These are phyloP conservation scores for Silene latifolia DNA, from an alignment of 148 eudicot species.

Conservation along the genomic window DNA sequence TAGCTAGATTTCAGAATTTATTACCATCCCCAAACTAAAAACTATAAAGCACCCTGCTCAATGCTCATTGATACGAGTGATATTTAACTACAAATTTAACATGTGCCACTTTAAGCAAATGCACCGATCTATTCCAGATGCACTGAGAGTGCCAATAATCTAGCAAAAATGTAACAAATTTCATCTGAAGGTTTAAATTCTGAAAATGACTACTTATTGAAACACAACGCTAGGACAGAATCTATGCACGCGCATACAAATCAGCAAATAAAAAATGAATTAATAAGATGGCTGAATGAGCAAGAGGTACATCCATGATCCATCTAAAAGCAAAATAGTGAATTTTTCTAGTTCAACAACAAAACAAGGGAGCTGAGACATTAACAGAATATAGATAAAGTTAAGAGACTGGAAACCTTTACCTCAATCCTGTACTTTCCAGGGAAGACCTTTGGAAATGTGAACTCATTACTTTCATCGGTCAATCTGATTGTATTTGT, in stretches of 20 bases:
- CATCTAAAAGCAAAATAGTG: not conserved
- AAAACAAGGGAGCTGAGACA: conserved; percentile 3
- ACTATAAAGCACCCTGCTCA: not conserved
- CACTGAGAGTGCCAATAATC: not conserved
- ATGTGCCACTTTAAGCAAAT: not conserved
- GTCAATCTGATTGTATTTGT: conserved; percentile 49
- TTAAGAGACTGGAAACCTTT: conserved; percentile 10
- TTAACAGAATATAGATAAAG: conserved; percentile 6
- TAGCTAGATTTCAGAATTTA: not conserved
- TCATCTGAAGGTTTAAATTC: not conserved
- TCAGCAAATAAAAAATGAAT: not conserved
- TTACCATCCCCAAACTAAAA: not conserved
- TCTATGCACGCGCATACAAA: not conserved
- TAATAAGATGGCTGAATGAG: not conserved
- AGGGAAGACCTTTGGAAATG: conserved; percentile 73
- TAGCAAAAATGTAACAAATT: not conserved
- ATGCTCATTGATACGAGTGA: not conserved
- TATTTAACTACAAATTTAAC: not conserved
- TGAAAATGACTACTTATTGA: not conserved
- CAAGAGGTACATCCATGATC: not conserved
- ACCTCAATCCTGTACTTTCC: conserved; percentile 94
- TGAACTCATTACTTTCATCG: conserved; percentile 54
- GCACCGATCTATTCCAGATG: not conserved
- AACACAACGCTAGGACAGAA: not conserved
- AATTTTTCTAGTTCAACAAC: not conserved